These are phyloP conservation scores for Teratosphaeria viscida DNA, from an alignment of 2,329 filamentous ascomycete genomes.

Conservation along the genomic window DNA sequence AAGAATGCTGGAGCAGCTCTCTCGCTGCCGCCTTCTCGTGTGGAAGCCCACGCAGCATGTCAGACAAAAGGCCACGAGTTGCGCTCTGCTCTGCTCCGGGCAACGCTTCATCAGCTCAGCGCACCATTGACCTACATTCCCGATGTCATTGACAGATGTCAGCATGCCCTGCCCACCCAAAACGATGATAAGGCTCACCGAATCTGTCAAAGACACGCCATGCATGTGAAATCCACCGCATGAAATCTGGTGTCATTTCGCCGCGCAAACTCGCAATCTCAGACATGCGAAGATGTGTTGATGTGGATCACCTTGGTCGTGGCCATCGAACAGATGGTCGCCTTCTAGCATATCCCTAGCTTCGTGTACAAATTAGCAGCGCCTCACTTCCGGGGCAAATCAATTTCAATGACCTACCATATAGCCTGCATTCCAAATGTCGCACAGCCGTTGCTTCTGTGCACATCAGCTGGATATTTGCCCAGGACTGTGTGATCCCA, in stretches of 20 bases:
- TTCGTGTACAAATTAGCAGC: background rate
- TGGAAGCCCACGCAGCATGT: conserved; percentile 4
- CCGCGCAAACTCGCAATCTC: conserved; percentile 4
- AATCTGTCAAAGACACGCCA: conserved; percentile 1
- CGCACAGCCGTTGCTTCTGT: background rate
- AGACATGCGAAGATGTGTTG: conserved; percentile 4
- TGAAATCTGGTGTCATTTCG: conserved; percentile 1
- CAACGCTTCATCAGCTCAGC: background rate
- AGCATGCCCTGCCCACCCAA: background rate
- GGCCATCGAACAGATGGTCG: conserved; percentile 4
- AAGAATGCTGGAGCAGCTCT: conserved; percentile 2
- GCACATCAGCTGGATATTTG: conserved; percentile 3
- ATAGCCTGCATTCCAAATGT: conserved; percentile 4
- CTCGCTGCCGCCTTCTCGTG: conserved; percentile 1
- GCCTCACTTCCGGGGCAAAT: background rate
- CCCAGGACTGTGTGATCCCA: background rate
- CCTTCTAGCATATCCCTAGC: conserved; percentile 5
- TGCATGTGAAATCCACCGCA: conserved; percentile 2
- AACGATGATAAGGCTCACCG: background rate
- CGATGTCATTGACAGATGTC: background rate
- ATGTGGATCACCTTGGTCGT: conserved; percentile 1
- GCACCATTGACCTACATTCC: background rate
- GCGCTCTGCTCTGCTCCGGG: background rate
- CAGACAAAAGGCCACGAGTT: background rate
- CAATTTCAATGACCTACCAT: background rate